Conservation (phyloP, 306 rosid species). For the Heteromeles arbutifolia region DNA sequence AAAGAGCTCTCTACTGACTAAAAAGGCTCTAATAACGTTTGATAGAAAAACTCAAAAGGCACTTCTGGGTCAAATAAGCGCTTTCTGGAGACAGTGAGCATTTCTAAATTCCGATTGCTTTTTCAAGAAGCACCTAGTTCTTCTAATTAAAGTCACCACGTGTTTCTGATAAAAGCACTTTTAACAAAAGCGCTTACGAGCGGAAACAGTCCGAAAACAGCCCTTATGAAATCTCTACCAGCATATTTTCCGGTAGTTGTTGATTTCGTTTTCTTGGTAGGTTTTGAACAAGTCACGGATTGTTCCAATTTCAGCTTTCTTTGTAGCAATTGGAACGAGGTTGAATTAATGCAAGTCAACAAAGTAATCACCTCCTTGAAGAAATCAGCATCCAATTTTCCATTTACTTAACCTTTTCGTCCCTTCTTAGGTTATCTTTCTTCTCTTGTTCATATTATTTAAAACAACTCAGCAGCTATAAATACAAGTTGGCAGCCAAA, state of each 20-base stretch:
- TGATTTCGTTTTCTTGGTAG: conserved; percentile 63
- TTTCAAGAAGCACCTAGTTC: background rate
- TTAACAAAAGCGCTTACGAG: background rate
- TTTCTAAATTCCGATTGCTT: background rate
- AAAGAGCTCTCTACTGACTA: background rate
- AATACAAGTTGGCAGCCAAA: conserved; percentile 24
- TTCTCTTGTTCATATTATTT: background rate
- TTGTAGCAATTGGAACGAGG: conserved; percentile 31
- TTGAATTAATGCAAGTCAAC: conserved; percentile 35
- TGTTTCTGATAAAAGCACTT: background rate
- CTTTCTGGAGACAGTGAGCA: too few relatives aligned
- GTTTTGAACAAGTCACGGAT: conserved; percentile 43
- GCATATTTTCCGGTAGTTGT: conserved; percentile 5
- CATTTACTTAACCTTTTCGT: background rate
- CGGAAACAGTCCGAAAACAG: too few relatives aligned
- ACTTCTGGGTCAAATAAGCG: background rate
- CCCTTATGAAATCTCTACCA: background rate
- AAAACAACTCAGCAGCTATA: conserved; percentile 23
- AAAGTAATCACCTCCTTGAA: conserved; percentile 4
- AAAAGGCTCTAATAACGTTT: background rate
- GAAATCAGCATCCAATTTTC: conserved; percentile 4
- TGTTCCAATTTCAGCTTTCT: conserved; percentile 36
- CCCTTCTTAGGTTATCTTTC: conserved; percentile 13
- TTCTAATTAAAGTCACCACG: too few relatives aligned
- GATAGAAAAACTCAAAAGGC: too few relatives aligned